phyloP scores from a whole-genome alignment of 2,329 filamentous ascomycete genomes.

The Diaporthe humulicola region DNA sequence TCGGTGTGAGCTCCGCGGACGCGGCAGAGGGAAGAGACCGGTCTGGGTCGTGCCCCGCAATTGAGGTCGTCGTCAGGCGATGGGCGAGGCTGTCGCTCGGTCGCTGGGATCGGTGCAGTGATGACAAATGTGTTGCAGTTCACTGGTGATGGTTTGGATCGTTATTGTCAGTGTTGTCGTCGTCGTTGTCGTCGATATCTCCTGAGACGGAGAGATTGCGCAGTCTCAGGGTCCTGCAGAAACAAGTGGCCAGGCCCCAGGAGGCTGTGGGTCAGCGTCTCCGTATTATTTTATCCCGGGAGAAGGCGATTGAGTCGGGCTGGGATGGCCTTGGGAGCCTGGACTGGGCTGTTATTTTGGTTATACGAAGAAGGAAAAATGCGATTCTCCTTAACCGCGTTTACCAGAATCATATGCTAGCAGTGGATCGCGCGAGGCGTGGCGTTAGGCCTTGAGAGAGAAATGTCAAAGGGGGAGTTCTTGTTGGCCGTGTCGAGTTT shows the following conservation, averaged over 20 bases:
- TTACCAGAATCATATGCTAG: slow-evolving; percentile 2
- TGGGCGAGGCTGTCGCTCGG: slow-evolving; percentile 12
- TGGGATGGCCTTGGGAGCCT: background rate
- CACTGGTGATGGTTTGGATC: background rate
- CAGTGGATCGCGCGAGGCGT: background rate
- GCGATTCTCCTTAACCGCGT: background rate
- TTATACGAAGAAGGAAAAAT: background rate
- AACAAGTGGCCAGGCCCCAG: slow-evolving; percentile 38
- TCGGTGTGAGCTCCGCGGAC: slow-evolving; percentile 23
- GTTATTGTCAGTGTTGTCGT: background rate
- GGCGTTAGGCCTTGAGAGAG: background rate
- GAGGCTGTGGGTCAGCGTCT: slow-evolving; percentile 39
- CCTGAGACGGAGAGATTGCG: slow-evolving; percentile 32
- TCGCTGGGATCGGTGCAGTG: background rate
- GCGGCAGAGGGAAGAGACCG: slow-evolving; percentile 13
- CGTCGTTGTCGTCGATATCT: slow-evolving; percentile 28
- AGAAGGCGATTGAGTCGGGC: slow-evolving; percentile 21
- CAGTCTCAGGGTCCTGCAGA: slow-evolving; percentile 36
- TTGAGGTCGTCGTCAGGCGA: slow-evolving; percentile 29
- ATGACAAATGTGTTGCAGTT: background rate
- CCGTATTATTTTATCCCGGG: slow-evolving; percentile 41
- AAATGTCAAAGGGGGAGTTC: background rate
- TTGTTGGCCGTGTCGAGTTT: background rate
- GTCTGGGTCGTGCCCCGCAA: slow-evolving; percentile 33
- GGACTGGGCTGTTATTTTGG: background rate